A percentile compares a stretch with the other conserved stretches of the same genome.
phyloP scores from a whole-genome alignment of 2,329 filamentous ascomycete genomes.

The Trichoderma gracile region DNA sequence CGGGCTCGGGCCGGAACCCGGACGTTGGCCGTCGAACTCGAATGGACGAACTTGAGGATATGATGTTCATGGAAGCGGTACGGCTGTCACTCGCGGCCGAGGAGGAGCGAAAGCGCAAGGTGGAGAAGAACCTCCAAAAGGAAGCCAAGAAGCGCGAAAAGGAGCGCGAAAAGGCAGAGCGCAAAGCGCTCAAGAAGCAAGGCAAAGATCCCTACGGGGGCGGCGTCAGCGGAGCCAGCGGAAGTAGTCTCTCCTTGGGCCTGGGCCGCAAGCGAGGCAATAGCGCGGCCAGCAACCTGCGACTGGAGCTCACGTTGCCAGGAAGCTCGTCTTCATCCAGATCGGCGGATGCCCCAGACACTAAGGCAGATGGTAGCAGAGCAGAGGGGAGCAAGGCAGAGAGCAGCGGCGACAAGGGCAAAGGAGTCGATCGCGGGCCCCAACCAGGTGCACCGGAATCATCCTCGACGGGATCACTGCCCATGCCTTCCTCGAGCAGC shows the following conservation, averaged over 20 bases:
- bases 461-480: constrained; percentile 43
- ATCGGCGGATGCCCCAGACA: constrained; percentile 31
- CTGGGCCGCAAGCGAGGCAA: constrained; percentile 61
- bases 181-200: constrained; percentile 71
- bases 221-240: constrained; percentile 51
- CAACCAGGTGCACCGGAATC: constrained; percentile 33
- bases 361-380: constrained; percentile 27
- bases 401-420: constrained; percentile 59
- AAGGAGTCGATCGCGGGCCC: constrained; percentile 61
- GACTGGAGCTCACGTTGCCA: constrained; percentile 56
- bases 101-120: constrained; percentile 85
- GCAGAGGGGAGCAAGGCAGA: constrained; percentile 34
- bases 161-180: constrained; percentile 79
- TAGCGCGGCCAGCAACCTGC: constrained; percentile 60
- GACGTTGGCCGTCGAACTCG: constrained; percentile 48
- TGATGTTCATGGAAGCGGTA: constrained; percentile 99
- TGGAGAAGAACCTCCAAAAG: constrained; percentile 58
- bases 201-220: constrained; percentile 41
- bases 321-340: constrained; percentile 41
- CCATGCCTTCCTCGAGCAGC: constrained; percentile 52
- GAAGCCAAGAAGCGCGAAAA: constrained; percentile 85
- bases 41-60: constrained; percentile 88
- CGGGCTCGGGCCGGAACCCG: constrained; percentile 30
- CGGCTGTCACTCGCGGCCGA: constrained; percentile 86
- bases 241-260: constrained; percentile 64